Evolutionary conservation across 2,329 filamentous ascomycete genomes (phyloP).

Genomic region (Fusarium sp.): DNA sequence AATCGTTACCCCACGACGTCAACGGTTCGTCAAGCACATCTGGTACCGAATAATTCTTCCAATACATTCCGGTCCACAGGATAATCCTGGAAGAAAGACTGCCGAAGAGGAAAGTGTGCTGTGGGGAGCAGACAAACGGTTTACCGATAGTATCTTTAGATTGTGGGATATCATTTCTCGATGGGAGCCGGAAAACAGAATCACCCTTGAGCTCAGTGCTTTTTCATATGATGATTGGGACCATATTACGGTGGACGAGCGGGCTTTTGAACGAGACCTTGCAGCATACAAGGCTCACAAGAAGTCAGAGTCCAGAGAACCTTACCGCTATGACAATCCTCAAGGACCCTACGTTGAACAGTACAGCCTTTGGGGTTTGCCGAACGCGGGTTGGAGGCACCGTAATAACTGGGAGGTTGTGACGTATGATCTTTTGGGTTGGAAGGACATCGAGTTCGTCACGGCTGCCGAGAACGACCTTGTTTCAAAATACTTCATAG

Average conservation of each 20-base stretch:
- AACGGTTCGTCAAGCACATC: neutral
- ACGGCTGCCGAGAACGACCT: too few species aligned
- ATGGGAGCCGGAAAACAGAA: neutral
- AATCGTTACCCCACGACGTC: too few species aligned
- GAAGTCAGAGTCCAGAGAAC: neutral
- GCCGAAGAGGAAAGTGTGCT: too few species aligned
- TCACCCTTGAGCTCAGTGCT: constrained; percentile 11
- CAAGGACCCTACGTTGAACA: neutral
- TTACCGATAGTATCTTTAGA: too few species aligned
- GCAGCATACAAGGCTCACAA: neutral
- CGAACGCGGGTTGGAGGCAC: neutral
- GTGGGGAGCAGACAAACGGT: too few species aligned
- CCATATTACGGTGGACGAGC: too few species aligned
- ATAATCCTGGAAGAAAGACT: too few species aligned
- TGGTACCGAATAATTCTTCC: neutral
- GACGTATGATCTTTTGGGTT: too few species aligned
- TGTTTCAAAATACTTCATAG: neutral
- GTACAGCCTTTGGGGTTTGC: neutral
- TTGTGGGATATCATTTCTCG: neutral
- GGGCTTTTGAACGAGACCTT: neutral
- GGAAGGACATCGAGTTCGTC: too few species aligned
- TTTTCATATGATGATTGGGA: neutral
- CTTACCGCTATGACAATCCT: neutral
- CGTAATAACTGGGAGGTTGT: too few species aligned
- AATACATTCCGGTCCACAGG: too few species aligned